Percentiles rank a stretch among this genome's conserved stretches.
Conservation (phyloP, 2,329 filamentous ascomycete genomes). For the Herpotrichia juniperi region DNA sequence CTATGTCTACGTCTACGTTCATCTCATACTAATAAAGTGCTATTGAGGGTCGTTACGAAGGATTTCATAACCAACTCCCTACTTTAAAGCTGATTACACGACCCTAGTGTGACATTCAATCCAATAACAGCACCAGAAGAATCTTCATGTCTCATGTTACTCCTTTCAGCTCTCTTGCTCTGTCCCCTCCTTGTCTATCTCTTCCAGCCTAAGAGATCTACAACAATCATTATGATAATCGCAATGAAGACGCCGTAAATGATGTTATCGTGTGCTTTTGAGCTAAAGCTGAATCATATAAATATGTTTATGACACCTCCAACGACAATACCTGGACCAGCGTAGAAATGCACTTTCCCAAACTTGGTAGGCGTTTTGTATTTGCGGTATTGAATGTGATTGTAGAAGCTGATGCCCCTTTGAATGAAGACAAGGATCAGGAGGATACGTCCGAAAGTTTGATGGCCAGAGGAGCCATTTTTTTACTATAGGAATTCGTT, state of each 20-base stretch:
- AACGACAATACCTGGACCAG: constrained; percentile 21
- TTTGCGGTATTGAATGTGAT: constrained; percentile 17
- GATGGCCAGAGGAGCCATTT: constrained; percentile 53
- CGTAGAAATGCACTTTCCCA: constrained; percentile 22
- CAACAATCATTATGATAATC: constrained; percentile 13
- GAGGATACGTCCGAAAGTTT: constrained; percentile 24
- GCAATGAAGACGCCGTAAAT: constrained; percentile 20
- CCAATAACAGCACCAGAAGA: neutral
- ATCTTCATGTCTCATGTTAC: neutral
- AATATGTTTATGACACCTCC: constrained; percentile 25
- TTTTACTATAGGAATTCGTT: constrained; percentile 55
- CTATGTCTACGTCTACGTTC: no score
- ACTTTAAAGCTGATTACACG: neutral
- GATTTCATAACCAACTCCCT: no score
- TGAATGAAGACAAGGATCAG: constrained; percentile 16
- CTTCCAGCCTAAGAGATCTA: constrained; percentile 7
- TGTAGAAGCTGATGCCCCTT: constrained; percentile 9
- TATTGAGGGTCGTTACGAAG: no score
- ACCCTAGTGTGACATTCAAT: neutral
- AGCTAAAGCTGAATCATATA: constrained; percentile 26
- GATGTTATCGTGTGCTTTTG: constrained; percentile 12
- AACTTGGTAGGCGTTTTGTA: constrained; percentile 12
- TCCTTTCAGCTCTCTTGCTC: neutral
- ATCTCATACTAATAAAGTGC: no score
- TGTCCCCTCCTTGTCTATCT: constrained; percentile 6